Percentiles rank a stretch among this genome's conserved stretches.
Conservation (phyloP, 306 rosid genomes). For the Cicer pinnatifidum region DNA sequence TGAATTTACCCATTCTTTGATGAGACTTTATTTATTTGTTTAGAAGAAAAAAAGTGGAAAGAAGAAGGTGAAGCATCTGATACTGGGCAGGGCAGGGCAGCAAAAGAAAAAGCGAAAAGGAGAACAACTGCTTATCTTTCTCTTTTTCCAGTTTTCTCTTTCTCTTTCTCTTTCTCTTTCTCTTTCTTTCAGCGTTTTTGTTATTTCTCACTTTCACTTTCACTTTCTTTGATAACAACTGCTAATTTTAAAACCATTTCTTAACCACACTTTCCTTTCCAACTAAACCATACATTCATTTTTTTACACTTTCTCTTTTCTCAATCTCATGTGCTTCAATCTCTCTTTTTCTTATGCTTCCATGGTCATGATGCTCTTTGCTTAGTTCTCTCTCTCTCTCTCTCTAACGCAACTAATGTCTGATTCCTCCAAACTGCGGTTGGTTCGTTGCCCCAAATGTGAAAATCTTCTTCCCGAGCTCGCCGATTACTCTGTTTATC, state of each 20-base stretch:
- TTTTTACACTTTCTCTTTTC: neutral
- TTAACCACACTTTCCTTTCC: constrained; percentile 47
- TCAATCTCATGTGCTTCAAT: no score
- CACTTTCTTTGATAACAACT: neutral
- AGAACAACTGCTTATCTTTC: constrained; percentile 23
- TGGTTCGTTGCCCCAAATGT: constrained; percentile 94
- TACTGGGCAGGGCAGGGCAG: neutral
- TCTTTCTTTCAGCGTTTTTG: neutral
- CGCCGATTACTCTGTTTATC: constrained; percentile 81
- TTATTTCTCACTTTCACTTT: neutral
- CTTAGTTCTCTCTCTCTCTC: neutral
- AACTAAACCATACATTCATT: constrained; percentile 51
- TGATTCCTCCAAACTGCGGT: constrained; percentile 63
- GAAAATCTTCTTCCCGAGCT: constrained; percentile 93
- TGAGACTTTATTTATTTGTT: neutral
- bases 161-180: neutral
- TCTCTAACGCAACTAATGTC: constrained; percentile 51
- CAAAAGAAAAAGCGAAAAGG: constrained; percentile 47
- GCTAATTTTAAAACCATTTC: neutral
- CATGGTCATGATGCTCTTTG: no score
- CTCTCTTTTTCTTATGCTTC: constrained; percentile 3
- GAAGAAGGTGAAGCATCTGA: constrained; percentile 6
- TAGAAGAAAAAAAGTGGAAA: neutral
- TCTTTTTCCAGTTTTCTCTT: constrained; percentile 16
- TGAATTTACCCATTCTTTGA: neutral